Base-by-base conservation (phyloP, 345 rosid species). In the Pugionium dolabratum region DNA sequence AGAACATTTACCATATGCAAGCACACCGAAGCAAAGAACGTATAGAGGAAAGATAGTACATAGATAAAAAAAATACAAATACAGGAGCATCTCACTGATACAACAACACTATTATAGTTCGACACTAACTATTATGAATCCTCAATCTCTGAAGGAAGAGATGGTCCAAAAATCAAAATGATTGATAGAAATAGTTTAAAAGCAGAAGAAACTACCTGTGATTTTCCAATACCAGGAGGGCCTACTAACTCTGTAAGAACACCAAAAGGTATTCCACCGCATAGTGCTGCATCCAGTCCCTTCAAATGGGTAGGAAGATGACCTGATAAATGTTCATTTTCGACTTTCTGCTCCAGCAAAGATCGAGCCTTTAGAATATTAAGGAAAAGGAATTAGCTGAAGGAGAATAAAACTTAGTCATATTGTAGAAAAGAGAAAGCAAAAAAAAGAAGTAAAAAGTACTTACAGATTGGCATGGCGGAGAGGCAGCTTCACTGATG, bases 211-310 rank as follows among this genome's bases (percentile, higher is more conserved):
- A 64, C 34, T 77, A 82, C 91, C 66, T 91, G 96, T 9, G 96
- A 88, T 78, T 91, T 91, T 26, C 98, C 98, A 9, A 85, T 87
- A 52, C 96, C 98, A 67, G 98, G 75, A 0, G 95, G 92, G 55
- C 98, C 96, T 26, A 89, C 95, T 60, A 91, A 30, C 76, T 91
- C 96, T 0, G 96, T 89, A 36, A 91, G 60, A 63, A 89, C 98
- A 55, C 98, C 92, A 61, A 82, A 89, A 2, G 96, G 98, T 37
- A 91, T 78, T 4, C 96, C 95, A 53, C 96, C 95, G 25, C 86
- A 82, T 27, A 89, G 72, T 27, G 96, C 82, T 25, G 71, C 79
- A 72, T 91, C 96, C 8, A 91, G 68, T 8, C 98, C 96, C 46
- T 80, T 85, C 69, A 91, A 77, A 9, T 73, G 76, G 2, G 95